Evolutionary conservation across 176 grass and related monocot genomes (phyloP).

Genomic region (Aegilops tauschii): DNA sequence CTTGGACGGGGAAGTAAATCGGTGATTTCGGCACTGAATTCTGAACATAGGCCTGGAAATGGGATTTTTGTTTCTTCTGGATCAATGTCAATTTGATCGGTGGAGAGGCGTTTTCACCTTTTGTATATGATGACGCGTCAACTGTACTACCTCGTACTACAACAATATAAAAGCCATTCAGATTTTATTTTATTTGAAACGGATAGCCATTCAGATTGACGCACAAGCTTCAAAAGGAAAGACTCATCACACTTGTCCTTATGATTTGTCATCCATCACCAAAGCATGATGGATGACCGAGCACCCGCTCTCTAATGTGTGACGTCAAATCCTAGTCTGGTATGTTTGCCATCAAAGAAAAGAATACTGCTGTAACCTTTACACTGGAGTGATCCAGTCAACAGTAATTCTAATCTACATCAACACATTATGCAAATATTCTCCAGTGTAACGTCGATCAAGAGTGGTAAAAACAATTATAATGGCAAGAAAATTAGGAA

Average conservation of each 20-base stretch:
- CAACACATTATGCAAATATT: not conserved
- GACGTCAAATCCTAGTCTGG: slow-evolving; percentile 10
- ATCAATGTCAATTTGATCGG: too few relatives aligned
- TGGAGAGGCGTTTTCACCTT: too few relatives aligned
- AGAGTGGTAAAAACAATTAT: too few relatives aligned
- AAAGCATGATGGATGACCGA: slow-evolving; percentile 14
- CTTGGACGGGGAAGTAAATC: too few relatives aligned
- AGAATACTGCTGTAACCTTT: not conserved
- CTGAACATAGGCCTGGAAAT: too few relatives aligned
- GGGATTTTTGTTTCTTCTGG: too few relatives aligned
- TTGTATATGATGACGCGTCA: not conserved
- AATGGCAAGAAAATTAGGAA: not conserved
- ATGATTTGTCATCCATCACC: not conserved
- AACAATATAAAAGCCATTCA: not conserved
- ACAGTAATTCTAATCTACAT: not conserved
- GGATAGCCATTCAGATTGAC: not conserved
- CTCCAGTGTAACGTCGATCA: not conserved
- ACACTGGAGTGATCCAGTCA: not conserved
- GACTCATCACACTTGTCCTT: not conserved
- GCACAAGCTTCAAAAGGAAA: not conserved
- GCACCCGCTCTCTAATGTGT: not conserved
- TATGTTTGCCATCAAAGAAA: slow-evolving; percentile 1
- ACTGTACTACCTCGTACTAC: not conserved
- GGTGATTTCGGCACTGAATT: too few relatives aligned
- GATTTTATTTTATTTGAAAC: too few relatives aligned